Evolutionary conservation across 306 rosid species (phyloP), one percentile per base, ranked within the genome.

Genomic region (Lupinus albus): DNA sequence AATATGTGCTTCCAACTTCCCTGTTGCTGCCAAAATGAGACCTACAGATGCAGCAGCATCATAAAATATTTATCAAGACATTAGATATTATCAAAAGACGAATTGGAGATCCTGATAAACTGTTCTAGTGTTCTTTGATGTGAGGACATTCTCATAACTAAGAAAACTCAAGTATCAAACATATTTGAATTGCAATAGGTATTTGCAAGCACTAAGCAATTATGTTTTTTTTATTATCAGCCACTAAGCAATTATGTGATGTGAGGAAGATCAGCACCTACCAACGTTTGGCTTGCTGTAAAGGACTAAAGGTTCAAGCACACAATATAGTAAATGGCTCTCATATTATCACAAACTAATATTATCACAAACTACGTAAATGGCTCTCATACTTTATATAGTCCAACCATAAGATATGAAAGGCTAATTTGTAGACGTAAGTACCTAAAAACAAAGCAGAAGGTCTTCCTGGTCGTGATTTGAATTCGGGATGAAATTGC

Each of bases 401-500:
- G 49, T 28, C n/a, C 8, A 15, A 25, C 30, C 30, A 25, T 4
- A 42, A 62, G 55, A 38, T 21, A 60, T 36, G 44, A 48, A 76
- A 25, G 50, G 45, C 18, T 20, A 44, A 42, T 63, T 61, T 28
- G 49, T 7, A 62, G 51, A 39, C 11, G 15, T 7, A 20, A 17
- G 72, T 85, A 90, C 99, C 99, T 79, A 86, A 77, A 83, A 94
- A 90, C 44, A 88, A 83, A 47, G 96, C 85, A 52, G 99, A 90
- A 41, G 99, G 96, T 78, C 86, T 90, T 58, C 74, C 84, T 1
- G 97, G 99, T 65, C 97, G 89, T 17, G 99, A 94, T 84, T 94
- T 94, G 75, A 94, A 94, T 81, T 94, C 99, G 25, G 97, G 99
- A 79, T 94, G 97, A 76, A 94, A 94, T 76, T 94, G 99, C 74